phyloP scores from a whole-genome alignment of 495 filamentous ascomycete genomes.

The Xylaria palmicola region DNA sequence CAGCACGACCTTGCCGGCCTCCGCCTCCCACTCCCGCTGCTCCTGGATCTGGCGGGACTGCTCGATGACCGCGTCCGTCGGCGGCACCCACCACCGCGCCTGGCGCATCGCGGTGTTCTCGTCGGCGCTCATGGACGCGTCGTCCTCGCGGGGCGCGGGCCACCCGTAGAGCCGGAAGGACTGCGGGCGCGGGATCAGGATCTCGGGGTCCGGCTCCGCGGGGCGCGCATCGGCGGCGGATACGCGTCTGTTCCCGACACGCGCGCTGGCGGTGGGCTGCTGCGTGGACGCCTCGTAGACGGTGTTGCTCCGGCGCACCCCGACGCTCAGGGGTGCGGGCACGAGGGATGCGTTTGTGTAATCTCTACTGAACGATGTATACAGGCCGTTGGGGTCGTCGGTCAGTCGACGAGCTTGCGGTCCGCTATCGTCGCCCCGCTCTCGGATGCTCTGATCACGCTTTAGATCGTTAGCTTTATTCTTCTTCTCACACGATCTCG shows the following conservation, averaged over 20 bases:
- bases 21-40: not conserved
- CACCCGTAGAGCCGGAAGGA: not conserved
- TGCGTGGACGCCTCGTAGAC: not conserved
- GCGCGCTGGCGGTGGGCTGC: not conserved
- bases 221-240: not conserved
- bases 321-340: not conserved
- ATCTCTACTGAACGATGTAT: not conserved
- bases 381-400: not conserved
- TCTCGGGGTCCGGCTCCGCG: not conserved
- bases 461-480: not conserved
- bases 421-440: not conserved
- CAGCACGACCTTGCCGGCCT: not conserved
- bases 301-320: not conserved
- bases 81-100: not conserved
- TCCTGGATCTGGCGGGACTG: not conserved
- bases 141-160: not conserved
- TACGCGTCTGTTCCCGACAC: not conserved
- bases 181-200: not conserved
- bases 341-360: not conserved
- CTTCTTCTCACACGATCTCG: too few species aligned
- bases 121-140: not conserved
- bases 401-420: too few species aligned
- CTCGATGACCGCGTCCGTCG: not conserved
- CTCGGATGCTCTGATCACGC: not conserved
- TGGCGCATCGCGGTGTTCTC: not conserved